phyloP scores from a whole-genome alignment of 164 flowering plant species.

The Hamamelis virginiana region DNA sequence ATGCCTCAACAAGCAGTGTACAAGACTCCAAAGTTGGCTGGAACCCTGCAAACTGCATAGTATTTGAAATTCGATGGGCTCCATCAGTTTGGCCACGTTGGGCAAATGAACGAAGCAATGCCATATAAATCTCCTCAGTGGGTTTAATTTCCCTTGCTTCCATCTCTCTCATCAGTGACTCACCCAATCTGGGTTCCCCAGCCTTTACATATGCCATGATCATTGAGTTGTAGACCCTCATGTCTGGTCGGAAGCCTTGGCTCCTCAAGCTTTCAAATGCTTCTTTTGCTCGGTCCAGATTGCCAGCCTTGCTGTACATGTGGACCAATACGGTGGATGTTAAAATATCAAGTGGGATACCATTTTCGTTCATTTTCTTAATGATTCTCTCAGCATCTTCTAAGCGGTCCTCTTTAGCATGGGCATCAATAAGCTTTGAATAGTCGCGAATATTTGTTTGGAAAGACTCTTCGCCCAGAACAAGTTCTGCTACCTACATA shows the following conservation, averaged over 20 bases:
- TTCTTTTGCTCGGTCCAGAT: slow-evolving; percentile 61
- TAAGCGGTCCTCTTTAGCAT: slow-evolving; percentile 59
- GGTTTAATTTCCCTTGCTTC: slow-evolving; percentile 61
- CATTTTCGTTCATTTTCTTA: slow-evolving; percentile 74
- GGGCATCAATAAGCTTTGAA: slow-evolving; percentile 66
- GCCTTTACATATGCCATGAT: slow-evolving; percentile 77
- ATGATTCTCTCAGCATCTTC: slow-evolving; percentile 84
- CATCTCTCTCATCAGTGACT: slow-evolving; percentile 73
- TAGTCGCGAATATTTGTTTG: slow-evolving; percentile 66
- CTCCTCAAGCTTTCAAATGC: slow-evolving; percentile 62
- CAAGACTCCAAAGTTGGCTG: slow-evolving; percentile 53
- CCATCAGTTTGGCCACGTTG: slow-evolving; percentile 48
- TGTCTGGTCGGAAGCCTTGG: slow-evolving; percentile 69
- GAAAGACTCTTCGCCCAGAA: slow-evolving; percentile 66
- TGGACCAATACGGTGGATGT: slow-evolving; percentile 50
- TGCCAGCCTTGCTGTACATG: slow-evolving; percentile 76
- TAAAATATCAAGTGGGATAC: slow-evolving; percentile 60
- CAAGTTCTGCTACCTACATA: slow-evolving; percentile 68
- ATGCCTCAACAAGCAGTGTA: slow-evolving; percentile 72
- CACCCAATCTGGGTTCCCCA: slow-evolving; percentile 54
- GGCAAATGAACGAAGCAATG: slow-evolving; percentile 64
- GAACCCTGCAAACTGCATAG: slow-evolving; percentile 69
- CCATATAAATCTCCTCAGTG: slow-evolving; percentile 66
- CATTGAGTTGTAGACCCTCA: slow-evolving; percentile 61
- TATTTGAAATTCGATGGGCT: slow-evolving; percentile 49